Evolutionary conservation across 1,284 basidiomycete species (phyloP), one percentile per base, ranked within the genome.

Genomic region (Trichosporon coremiiforme): DNA sequence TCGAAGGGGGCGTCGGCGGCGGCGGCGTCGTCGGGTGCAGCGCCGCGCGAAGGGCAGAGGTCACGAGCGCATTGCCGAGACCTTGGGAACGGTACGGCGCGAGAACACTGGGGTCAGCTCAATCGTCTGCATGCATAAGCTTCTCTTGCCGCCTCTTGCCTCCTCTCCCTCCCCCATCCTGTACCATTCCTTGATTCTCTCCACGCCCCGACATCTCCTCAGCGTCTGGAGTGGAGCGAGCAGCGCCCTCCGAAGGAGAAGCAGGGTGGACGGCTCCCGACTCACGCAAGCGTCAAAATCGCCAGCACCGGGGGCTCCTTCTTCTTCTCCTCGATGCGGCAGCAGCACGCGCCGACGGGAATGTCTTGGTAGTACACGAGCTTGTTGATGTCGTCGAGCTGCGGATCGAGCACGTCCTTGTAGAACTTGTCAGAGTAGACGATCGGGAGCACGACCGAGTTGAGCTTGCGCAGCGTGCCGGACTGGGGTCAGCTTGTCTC

Each of bases 281-380:
- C 80, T 72, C 70, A 83, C 81, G 81, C 80, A 50, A 84, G 77
- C 13, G 81, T 82, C 31, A 82, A 72, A 20, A 84, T 81, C 12
- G 77, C 77, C 12, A 84, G 71, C 1, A 80, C 82, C 64, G 77
- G 77, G 68, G 76, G 76, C 20, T 73, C 72, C 50, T 79, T 78
- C 15, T 73, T 66, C n/a, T 76, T 70, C 65, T 22, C 57, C 57
- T 60, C 57, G 45, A 79, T 70, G 47, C 76, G 76, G 60, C 77
- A 78, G 66, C 80, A 79, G 66, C 77, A 75, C 4, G 82, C 80
- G 35, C 82, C 82, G 38, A 84, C 82, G 35, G 82, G 82, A 67
- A 84, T 84, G 73, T 84, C 82, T 29, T 77, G 80, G 70, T 82
- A 84, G 74, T 84, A 84, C 53, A 84, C 82, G 31, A 84, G 80